Conservation (phyloP, 768 basidiomycete genomes). For the Tremella yokohamensis region DNA sequence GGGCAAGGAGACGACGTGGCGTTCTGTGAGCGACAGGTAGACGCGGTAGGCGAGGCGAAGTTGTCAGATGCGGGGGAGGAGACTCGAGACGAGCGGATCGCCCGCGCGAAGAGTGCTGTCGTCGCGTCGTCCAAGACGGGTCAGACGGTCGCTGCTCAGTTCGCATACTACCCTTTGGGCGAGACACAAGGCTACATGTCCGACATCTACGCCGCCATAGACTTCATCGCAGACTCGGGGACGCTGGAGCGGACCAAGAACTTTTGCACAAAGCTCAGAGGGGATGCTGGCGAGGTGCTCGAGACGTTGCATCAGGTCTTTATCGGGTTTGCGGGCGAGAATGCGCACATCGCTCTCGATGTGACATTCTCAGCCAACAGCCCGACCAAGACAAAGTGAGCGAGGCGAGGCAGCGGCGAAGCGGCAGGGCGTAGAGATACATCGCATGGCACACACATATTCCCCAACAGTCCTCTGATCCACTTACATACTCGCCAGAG, state of each 20-base stretch:
- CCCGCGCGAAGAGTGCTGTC: slow-evolving; percentile 6
- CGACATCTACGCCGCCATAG: slow-evolving; percentile 16
- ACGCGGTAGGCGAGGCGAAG: neutral
- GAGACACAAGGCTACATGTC: slow-evolving; percentile 9
- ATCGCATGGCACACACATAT: no score
- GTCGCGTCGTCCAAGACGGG: neutral
- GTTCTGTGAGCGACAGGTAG: neutral
- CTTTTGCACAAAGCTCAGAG: slow-evolving; percentile 15
- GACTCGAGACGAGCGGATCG: neutral
- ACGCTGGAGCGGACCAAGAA: slow-evolving; percentile 10
- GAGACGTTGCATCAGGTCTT: slow-evolving; percentile 10
- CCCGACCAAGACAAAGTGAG: slow-evolving; percentile 4
- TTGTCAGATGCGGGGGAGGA: neutral
- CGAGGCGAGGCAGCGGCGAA: no score
- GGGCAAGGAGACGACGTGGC: neutral
- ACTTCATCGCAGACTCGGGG: slow-evolving; percentile 11
- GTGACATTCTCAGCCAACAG: slow-evolving; percentile 17
- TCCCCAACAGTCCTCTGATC: no score
- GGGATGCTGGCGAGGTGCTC: slow-evolving; percentile 15
- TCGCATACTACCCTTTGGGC: slow-evolving; percentile 14
- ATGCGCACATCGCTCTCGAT: slow-evolving; percentile 13
- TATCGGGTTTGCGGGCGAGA: slow-evolving; percentile 10
- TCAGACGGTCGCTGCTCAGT: slow-evolving; percentile 12
- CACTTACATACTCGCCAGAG: no score
- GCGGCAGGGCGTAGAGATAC: no score